A percentile compares a stretch with the other conserved stretches of the same genome.
Evolutionary conservation across 140 eudicot species (phyloP).

Genomic region (Ambrosia hybrid): DNA sequence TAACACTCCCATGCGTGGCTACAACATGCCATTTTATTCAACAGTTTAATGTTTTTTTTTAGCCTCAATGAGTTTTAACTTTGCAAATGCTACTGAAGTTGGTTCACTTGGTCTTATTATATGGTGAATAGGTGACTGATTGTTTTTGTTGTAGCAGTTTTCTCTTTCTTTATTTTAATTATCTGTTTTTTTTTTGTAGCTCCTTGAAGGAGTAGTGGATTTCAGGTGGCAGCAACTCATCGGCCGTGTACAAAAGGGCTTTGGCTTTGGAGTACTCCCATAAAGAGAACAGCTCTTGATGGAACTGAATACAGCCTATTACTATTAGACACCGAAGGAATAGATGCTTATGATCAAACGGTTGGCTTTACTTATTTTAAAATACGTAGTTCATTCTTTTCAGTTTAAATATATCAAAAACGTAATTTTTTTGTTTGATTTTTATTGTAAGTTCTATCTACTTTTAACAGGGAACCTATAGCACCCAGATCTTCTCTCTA

Average conservation of each 20-base stretch:
- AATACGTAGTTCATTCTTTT: not conserved
- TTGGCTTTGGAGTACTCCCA: slow-evolving; percentile 97
- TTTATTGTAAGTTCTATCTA: not conserved
- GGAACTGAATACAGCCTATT: slow-evolving; percentile 91
- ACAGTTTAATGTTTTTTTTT: not conserved
- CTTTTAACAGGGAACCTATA: slow-evolving; percentile 86
- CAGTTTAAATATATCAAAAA: not conserved
- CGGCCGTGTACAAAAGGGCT: slow-evolving; percentile 98
- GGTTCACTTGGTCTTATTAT: not conserved
- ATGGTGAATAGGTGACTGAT: not conserved
- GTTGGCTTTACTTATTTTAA: slow-evolving; percentile 42
- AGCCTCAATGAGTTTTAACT: not conserved
- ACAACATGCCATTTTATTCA: slow-evolving; percentile 5
- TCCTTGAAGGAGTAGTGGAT: slow-evolving; percentile 95
- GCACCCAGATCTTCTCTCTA: slow-evolving; percentile 93
- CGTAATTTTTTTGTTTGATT: not conserved
- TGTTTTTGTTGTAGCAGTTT: slow-evolving; percentile 24
- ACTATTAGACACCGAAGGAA: slow-evolving; percentile 94
- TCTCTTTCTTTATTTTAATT: slow-evolving; percentile 1
- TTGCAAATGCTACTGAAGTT: not conserved
- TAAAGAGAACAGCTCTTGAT: slow-evolving; percentile 92
- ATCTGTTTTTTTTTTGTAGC: slow-evolving; percentile 44
- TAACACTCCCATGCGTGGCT: not conserved
- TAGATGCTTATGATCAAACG: slow-evolving; percentile 99
- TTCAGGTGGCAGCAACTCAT: slow-evolving; percentile 96